These are phyloP conservation scores for Colletotrichum siamense DNA, from an alignment of 2,329 filamentous ascomycete species.

Conservation along the genomic window DNA sequence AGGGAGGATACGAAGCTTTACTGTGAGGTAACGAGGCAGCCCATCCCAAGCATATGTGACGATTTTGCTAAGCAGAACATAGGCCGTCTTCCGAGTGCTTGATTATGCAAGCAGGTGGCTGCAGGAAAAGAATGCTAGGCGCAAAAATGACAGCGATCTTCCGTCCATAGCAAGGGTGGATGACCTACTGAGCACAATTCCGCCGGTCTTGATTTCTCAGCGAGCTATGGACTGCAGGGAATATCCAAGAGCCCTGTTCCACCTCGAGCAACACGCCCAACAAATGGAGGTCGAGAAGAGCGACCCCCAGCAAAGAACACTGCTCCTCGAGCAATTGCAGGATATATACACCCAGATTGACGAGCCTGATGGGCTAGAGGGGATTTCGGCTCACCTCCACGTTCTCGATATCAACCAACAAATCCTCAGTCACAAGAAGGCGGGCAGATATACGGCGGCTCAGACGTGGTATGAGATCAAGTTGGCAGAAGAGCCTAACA, in stretches of 20 bases:
- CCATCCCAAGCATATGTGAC: background rate
- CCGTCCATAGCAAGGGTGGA: slow-evolving; percentile 55
- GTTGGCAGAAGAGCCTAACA: slow-evolving; percentile 77
- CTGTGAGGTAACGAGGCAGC: slow-evolving; percentile 72
- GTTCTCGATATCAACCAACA: slow-evolving; percentile 93
- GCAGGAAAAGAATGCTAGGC: slow-evolving; percentile 69
- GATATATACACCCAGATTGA: slow-evolving; percentile 98
- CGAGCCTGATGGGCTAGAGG: slow-evolving; percentile 94
- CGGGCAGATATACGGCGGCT: slow-evolving; percentile 90
- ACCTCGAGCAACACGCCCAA: slow-evolving; percentile 88
- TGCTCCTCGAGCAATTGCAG: slow-evolving; percentile 79
- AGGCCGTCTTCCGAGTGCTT: slow-evolving; percentile 88
- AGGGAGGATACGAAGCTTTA: slow-evolving; percentile 82
- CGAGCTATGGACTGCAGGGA: slow-evolving; percentile 94
- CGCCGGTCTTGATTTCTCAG: slow-evolving; percentile 75
- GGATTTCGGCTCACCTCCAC: slow-evolving; percentile 86
- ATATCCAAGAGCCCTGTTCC: slow-evolving; percentile 89
- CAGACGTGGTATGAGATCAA: slow-evolving; percentile 98
- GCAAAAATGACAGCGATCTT: slow-evolving; percentile 43
- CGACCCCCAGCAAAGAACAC: slow-evolving; percentile 60
- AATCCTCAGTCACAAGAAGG: slow-evolving; percentile 89
- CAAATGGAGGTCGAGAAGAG: slow-evolving; percentile 50
- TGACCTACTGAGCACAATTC: slow-evolving; percentile 65
- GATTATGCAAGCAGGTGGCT: slow-evolving; percentile 94
- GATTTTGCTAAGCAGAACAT: background rate